Percentiles rank a stretch among this genome's conserved stretches.
These are phyloP conservation scores for Annulohypoxylon maeteangense DNA, from an alignment of 495 filamentous ascomycete species.

Conservation along the genomic window DNA sequence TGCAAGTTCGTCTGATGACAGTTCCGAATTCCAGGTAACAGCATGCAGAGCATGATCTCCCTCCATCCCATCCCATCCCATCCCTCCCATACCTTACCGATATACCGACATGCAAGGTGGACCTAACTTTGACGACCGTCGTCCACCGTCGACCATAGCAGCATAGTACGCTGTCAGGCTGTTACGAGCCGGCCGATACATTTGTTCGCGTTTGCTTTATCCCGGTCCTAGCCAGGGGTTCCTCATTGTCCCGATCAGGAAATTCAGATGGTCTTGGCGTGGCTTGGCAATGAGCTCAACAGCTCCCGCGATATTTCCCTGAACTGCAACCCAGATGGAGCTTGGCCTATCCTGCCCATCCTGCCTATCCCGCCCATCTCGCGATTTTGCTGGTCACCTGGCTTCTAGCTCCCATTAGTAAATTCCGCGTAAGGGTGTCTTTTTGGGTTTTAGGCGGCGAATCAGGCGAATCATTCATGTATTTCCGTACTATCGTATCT, in stretches of 20 bases:
- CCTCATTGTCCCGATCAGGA: conserved; percentile 35
- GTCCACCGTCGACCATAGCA: background rate
- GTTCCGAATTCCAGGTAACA: conserved; percentile 45
- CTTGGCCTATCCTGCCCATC: conserved; percentile 26
- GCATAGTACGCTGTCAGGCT: background rate
- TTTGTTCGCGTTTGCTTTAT: conserved; percentile 18
- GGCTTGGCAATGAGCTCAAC: conserved; percentile 23
- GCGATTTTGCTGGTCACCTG: conserved; percentile 32
- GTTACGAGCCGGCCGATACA: conserved; percentile 14
- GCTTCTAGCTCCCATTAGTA: conserved; percentile 10
- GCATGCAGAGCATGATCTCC: conserved; percentile 41
- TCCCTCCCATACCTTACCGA: conserved; percentile 21
- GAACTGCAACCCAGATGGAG: conserved; percentile 37
- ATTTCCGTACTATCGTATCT: background rate
- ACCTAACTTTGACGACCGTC: conserved; percentile 31
- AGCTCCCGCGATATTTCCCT: conserved; percentile 41
- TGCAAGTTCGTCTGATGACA: conserved; percentile 44
- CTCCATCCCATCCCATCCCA: background rate
- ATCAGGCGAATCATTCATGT: conserved; percentile 28
- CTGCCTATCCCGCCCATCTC: conserved; percentile 26
- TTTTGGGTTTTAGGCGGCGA: conserved; percentile 11
- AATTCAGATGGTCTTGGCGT: conserved; percentile 31
- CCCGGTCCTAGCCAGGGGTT: conserved; percentile 13
- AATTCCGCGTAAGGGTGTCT: conserved; percentile 22
- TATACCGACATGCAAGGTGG: conserved; percentile 24